Percentiles rank a stretch among this genome's conserved stretches.
phyloP scores from a whole-genome alignment of 129 eudicot genomes.

The Flaveria ramosissima region DNA sequence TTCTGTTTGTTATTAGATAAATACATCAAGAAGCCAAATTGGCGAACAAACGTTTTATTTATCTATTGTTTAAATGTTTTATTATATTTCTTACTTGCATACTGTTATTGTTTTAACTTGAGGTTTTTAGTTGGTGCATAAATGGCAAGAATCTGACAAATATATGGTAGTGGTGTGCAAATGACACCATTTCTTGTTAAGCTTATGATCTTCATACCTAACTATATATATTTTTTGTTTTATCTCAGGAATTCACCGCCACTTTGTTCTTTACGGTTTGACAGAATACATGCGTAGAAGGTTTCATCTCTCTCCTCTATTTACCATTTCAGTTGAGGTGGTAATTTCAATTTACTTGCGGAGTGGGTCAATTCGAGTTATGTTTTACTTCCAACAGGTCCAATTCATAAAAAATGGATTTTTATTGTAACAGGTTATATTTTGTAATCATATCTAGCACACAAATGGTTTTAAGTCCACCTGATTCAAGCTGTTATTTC shows the following conservation, averaged over 20 bases:
- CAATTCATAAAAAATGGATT: neutral
- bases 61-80: neutral
- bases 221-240: neutral
- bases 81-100: neutral
- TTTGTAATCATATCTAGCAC: neutral
- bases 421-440: neutral
- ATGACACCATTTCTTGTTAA: slow-evolving; percentile 9
- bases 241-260: slow-evolving; percentile 76
- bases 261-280: slow-evolving; percentile 89
- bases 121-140: slow-evolving; percentile 11
- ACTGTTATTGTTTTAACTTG: neutral
- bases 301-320: slow-evolving; percentile 33
- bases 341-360: neutral
- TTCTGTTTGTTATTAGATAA: too few relatives aligned
- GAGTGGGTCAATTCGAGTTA: neutral
- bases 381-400: neutral
- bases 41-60: too few relatives aligned
- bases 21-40: too few relatives aligned
- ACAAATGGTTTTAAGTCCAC: neutral
- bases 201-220: neutral
- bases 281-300: slow-evolving; percentile 81
- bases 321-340: neutral
- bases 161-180: neutral
- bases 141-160: neutral
- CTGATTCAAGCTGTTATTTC: neutral